A percentile compares a stretch with the other conserved stretches of the same genome.
These are phyloP conservation scores for Mycena galericulata DNA, from an alignment of 768 basidiomycete genomes.

Conservation along the genomic window DNA sequence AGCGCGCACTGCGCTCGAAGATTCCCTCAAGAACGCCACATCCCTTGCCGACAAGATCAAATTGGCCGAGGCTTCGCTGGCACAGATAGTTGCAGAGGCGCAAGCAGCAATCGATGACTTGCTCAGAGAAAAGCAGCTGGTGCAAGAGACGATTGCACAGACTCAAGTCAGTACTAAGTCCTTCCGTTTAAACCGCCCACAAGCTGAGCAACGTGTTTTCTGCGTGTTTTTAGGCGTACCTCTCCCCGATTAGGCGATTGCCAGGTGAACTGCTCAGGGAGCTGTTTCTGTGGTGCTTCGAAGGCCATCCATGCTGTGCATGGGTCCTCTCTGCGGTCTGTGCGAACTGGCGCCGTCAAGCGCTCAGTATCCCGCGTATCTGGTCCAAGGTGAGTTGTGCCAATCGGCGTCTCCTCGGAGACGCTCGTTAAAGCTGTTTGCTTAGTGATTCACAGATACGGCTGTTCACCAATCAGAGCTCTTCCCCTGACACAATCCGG, in stretches of 20 bases:
- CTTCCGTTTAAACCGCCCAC: too few species aligned
- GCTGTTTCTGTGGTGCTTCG: constrained; percentile 78
- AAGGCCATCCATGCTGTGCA: constrained; percentile 77
- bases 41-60: constrained; percentile 60
- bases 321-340: constrained; percentile 83
- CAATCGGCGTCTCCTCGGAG: constrained; percentile 30
- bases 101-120: constrained; percentile 66
- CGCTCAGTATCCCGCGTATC: constrained; percentile 72
- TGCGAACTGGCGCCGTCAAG: constrained; percentile 72
- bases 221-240: constrained; percentile 60
- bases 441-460: constrained; percentile 64
- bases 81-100: constrained; percentile 68
- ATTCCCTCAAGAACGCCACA: constrained; percentile 17
- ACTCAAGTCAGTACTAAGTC: constrained; percentile 41
- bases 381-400: constrained; percentile 78
- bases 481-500: constrained; percentile 83
- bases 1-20: constrained; percentile 34
- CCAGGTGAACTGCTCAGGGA: constrained; percentile 80
- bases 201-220: constrained; percentile 28
- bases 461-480: constrained; percentile 73
- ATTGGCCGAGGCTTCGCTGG: constrained; percentile 65
- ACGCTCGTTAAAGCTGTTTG: constrained; percentile 17
- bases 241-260: constrained; percentile 78
- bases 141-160: constrained; percentile 62
- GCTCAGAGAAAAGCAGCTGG: constrained; percentile 56